phyloP scores from a whole-genome alignment of 179 eudicot species.

The Pouteria campechiana region DNA sequence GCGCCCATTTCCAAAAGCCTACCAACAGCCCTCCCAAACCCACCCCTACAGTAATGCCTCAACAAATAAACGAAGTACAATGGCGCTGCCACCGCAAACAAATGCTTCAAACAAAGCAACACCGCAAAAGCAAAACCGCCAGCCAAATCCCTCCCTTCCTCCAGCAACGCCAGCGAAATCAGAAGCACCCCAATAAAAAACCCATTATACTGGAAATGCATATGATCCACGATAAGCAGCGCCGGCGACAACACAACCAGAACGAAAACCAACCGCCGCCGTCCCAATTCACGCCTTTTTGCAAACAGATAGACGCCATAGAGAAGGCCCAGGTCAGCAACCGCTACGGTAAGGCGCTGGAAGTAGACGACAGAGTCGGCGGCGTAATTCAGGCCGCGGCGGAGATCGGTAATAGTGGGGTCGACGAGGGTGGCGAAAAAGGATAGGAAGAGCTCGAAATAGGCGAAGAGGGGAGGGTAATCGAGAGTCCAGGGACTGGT shows the following conservation, averaged over 20 bases:
- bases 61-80: constrained; percentile 88
- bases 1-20: constrained; percentile 49
- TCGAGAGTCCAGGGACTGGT: constrained; percentile 88
- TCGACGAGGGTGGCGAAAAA: constrained; percentile 36
- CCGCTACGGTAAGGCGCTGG: constrained; percentile 50
- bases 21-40: constrained; percentile 52
- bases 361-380: constrained; percentile 28
- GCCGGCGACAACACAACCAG: constrained; percentile 73
- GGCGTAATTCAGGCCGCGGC: constrained; percentile 45
- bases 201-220: constrained; percentile 98
- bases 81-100: constrained; percentile 95
- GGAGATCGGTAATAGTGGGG: constrained; percentile 54
- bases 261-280: constrained; percentile 53
- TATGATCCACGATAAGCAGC: constrained; percentile 76
- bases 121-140: constrained; percentile 82
- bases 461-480: constrained; percentile 89
- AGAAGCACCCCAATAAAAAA: constrained; percentile 66
- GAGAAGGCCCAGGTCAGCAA: constrained; percentile 36
- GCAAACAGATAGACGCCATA: constrained; percentile 32
- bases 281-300: constrained; percentile 9
- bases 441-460: constrained; percentile 58
- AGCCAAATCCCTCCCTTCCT: constrained; percentile 67
- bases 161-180: constrained; percentile 48
- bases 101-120: constrained; percentile 80
- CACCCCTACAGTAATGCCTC: constrained; percentile 79